Percentiles rank a stretch among this genome's conserved stretches.
These are phyloP conservation scores for Termitomyces sp. DNA, from an alignment of 768 basidiomycete genomes.

Conservation along the genomic window DNA sequence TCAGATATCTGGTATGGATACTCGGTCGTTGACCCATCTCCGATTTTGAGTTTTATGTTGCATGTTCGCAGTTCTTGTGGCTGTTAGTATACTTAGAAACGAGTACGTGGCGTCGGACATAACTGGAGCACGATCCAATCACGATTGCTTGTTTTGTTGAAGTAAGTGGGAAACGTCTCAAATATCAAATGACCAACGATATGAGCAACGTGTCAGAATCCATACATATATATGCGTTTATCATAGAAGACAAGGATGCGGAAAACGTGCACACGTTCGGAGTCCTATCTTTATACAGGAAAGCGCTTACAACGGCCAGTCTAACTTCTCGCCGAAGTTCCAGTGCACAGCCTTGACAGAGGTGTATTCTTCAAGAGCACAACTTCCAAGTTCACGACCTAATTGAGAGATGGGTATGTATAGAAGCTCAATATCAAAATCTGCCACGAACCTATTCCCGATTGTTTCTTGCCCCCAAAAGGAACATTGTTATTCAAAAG, in stretches of 20 bases:
- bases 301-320: constrained; percentile 62
- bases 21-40: not conserved
- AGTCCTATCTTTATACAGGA: not conserved
- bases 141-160: not conserved
- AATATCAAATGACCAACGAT: too few relatives aligned
- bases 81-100: too few relatives aligned
- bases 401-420: not conserved
- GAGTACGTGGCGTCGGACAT: not conserved
- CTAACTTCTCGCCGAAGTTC: constrained; percentile 79
- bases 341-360: constrained; percentile 80
- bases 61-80: not conserved
- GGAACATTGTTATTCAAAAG: constrained; percentile 83
- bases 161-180: not conserved
- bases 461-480: constrained; percentile 94
- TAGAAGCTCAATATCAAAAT: not conserved
- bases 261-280: not conserved
- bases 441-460: constrained; percentile 65
- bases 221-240: not conserved
- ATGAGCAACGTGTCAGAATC: too few relatives aligned
- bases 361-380: constrained; percentile 81
- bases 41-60: not conserved
- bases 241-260: not conserved
- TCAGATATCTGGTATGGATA: not conserved
- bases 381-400: constrained; percentile 86
- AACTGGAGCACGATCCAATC: not conserved